These are phyloP conservation scores for Talaromyces stipitatus DNA, from an alignment of 495 filamentous ascomycete species.

Conservation along the genomic window DNA sequence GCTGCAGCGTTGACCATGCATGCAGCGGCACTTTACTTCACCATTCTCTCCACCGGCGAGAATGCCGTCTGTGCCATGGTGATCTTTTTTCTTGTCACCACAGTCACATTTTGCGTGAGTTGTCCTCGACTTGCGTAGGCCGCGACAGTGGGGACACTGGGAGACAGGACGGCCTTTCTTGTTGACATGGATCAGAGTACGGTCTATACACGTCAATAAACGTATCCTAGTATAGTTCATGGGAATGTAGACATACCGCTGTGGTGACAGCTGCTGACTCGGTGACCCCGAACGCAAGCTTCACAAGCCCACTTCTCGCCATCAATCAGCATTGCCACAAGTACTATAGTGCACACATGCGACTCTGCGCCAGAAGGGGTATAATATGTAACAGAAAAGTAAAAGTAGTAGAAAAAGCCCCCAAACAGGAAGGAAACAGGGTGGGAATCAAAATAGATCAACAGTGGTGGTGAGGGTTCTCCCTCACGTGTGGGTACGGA, in stretches of 20 bases:
- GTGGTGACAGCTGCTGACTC: constrained; percentile 91
- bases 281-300: constrained; percentile 88
- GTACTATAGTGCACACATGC: constrained; percentile 38
- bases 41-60: constrained; percentile 45
- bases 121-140: constrained; percentile 93
- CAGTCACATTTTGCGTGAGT: constrained; percentile 97
- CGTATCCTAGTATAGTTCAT: constrained; percentile 12
- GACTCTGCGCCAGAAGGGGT: constrained; percentile 17
- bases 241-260: constrained; percentile 53
- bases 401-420: constrained; percentile 12
- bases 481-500: neutral
- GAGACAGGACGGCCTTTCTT: constrained; percentile 98
- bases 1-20: constrained; percentile 83
- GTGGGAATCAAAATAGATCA: neutral
- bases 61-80: constrained; percentile 51
- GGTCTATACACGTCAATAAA: constrained; percentile 50
- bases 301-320: constrained; percentile 90
- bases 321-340: constrained; percentile 66
- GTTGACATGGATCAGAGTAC: constrained; percentile 90
- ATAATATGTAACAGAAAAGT: neutral
- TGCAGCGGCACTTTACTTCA: constrained; percentile 67
- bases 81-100: constrained; percentile 70
- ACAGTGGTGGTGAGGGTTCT: neutral
- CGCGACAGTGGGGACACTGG: constrained; percentile 95
- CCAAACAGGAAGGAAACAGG: constrained; percentile 4